phyloP scores from a whole-genome alignment of 2,329 filamentous ascomycete genomes.

The Fusarium continuum region DNA sequence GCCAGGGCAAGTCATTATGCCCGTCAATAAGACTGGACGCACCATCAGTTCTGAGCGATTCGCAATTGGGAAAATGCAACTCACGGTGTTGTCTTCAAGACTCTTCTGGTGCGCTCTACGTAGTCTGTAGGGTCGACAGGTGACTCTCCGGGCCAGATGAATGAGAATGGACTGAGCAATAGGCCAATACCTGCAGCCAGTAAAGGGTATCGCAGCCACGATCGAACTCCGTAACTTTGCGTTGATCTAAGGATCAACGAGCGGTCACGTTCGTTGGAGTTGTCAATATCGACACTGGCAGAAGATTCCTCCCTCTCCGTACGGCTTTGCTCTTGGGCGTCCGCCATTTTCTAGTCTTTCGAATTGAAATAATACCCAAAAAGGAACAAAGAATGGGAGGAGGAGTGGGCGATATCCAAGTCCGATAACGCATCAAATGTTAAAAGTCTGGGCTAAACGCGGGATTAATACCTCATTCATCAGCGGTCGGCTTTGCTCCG shows the following conservation, averaged over 20 bases:
- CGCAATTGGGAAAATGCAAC: too few relatives aligned
- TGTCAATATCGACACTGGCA: background rate
- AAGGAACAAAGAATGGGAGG: too few relatives aligned
- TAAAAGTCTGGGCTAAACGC: background rate
- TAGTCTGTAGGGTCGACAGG: background rate
- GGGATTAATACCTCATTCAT: background rate
- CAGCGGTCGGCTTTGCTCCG: background rate
- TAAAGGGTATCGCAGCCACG: background rate
- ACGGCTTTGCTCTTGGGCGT: background rate
- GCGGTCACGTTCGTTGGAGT: background rate
- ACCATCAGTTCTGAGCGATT: too few relatives aligned
- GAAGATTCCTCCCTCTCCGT: background rate
- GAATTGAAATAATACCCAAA: too few relatives aligned
- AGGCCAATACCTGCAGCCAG: background rate
- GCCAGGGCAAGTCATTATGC: background rate
- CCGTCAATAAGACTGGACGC: background rate
- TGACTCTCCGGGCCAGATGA: background rate
- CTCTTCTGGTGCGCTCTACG: background rate
- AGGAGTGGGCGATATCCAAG: too few relatives aligned
- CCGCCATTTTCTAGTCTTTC: background rate
- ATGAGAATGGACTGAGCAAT: background rate
- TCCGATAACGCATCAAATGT: background rate
- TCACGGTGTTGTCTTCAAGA: background rate
- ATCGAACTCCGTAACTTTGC: background rate
- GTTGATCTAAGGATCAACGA: background rate